These are phyloP conservation scores for Bruguiera hainesii DNA, from an alignment of 441 rosid genomes.

Conservation along the genomic window DNA sequence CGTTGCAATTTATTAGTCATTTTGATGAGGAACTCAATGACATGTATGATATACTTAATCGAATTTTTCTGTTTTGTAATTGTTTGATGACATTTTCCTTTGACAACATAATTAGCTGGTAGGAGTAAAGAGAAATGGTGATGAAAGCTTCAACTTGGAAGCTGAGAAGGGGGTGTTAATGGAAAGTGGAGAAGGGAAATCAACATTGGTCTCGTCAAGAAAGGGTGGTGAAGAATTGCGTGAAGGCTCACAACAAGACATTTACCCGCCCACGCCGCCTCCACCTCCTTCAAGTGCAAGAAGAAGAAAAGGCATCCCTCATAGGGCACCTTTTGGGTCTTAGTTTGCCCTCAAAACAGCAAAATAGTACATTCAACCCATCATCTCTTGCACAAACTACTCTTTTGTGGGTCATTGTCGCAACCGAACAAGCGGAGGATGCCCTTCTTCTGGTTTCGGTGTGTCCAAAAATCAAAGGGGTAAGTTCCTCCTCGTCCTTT, in stretches of 20 bases:
- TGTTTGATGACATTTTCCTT: slow-evolving; percentile 1
- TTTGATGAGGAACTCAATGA: too few relatives aligned
- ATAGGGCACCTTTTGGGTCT: slow-evolving; percentile 57
- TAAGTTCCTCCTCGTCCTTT: slow-evolving; percentile 17
- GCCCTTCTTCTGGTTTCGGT: slow-evolving; percentile 25
- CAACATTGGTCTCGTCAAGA: slow-evolving; percentile 22
- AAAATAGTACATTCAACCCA: slow-evolving; percentile 9
- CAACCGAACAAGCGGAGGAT: slow-evolving; percentile 25
- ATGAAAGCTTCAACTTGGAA: slow-evolving; percentile 49
- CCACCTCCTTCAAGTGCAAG: slow-evolving; percentile 43
- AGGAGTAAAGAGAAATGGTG: slow-evolving; percentile 53
- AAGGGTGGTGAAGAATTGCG: slow-evolving; percentile 44
- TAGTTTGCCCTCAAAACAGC: slow-evolving; percentile 12
- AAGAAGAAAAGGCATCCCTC: slow-evolving; percentile 69
- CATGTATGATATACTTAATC: too few relatives aligned
- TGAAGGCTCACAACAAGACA: slow-evolving; percentile 41
- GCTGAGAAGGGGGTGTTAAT: slow-evolving; percentile 35
- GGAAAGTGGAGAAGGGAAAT: slow-evolving; percentile 42
- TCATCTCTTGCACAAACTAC: slow-evolving; percentile 23
- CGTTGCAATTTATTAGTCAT: too few relatives aligned
- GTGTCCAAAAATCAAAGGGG: slow-evolving; percentile 23
- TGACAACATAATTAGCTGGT: slow-evolving; percentile 32
- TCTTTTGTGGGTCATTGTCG: slow-evolving; percentile 23
- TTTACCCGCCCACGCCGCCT: slow-evolving; percentile 40
- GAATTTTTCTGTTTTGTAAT: not conserved